Conservation (phyloP, 306 rosid genomes). For the Amphicarpaea edgeworthii region DNA sequence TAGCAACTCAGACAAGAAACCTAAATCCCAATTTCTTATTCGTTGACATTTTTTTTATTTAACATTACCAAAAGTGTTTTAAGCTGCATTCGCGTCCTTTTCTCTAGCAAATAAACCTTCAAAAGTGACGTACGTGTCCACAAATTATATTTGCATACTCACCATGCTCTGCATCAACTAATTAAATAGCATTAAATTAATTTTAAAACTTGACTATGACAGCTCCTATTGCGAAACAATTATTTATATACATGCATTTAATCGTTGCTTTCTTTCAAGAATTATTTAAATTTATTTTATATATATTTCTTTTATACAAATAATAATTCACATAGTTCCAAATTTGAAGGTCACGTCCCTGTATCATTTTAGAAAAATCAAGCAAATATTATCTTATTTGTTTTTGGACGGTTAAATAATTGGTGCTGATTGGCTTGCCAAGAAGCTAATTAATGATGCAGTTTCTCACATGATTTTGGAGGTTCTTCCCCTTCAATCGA, state of each 20-base stretch:
- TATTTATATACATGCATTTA: not conserved
- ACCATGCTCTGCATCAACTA: not conserved
- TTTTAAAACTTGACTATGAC: not conserved
- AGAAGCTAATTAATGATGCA: not conserved
- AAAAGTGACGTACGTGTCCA: conserved; percentile 9
- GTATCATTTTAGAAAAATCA: not conserved
- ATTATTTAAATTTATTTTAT: not conserved
- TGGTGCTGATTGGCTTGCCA: not conserved
- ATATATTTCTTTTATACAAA: not conserved
- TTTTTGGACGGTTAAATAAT: not conserved
- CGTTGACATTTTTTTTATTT: conserved; percentile 39
- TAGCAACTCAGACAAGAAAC: conserved; percentile 1
- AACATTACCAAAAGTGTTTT: not conserved
- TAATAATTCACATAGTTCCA: not conserved
- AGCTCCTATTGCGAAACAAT: not conserved
- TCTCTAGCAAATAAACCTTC: conserved; percentile 2
- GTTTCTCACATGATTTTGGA: not conserved
- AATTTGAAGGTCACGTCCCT: not conserved
- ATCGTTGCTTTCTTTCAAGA: not conserved
- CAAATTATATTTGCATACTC: conserved; percentile 7
- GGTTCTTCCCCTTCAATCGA: not conserved
- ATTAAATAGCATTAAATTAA: not conserved
- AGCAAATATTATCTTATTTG: not conserved
- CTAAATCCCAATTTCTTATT: conserved; percentile 24
- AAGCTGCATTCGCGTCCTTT: conserved; percentile 22